Percentiles rank a stretch among this genome's conserved stretches.
Evolutionary conservation across 257 asterid genomes (phyloP).

Genomic region (Scutellaria barbata): DNA sequence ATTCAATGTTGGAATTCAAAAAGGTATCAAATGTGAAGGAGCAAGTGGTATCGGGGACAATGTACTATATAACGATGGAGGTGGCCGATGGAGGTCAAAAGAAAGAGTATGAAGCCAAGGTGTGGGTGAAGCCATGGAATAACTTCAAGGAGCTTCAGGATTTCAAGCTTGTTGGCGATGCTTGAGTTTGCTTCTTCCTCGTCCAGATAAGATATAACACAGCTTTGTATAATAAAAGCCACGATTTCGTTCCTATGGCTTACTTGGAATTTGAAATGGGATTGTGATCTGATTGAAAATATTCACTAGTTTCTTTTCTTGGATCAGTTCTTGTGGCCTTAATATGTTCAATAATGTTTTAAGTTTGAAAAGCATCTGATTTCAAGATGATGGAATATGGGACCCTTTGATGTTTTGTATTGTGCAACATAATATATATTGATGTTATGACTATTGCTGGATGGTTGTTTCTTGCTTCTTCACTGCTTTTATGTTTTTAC

Average conservation of each 20-base stretch:
- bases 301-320: slow-evolving; percentile 8
- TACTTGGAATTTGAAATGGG: slow-evolving; percentile 27
- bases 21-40: slow-evolving; percentile 76
- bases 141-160: slow-evolving; percentile 85
- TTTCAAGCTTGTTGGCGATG: slow-evolving; percentile 68
- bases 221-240: slow-evolving; percentile 26
- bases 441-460: not conserved
- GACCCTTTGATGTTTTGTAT: not conserved
- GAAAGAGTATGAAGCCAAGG: slow-evolving; percentile 83
- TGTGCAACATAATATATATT: too few species aligned
- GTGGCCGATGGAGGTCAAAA: slow-evolving; percentile 65
- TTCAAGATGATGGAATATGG: slow-evolving; percentile 4
- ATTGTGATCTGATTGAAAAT: slow-evolving; percentile 6
- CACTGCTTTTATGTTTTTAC: too few species aligned
- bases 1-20: slow-evolving; percentile 64
- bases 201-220: not conserved
- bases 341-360: slow-evolving; percentile 26
- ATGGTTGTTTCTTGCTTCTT: not conserved
- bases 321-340: slow-evolving; percentile 24
- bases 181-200: slow-evolving; percentile 38
- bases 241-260: not conserved
- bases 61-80: slow-evolving; percentile 76
- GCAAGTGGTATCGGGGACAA: slow-evolving; percentile 81
- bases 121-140: slow-evolving; percentile 92
- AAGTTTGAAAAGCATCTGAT: slow-evolving; percentile 24